Evolutionary conservation across 768 basidiomycete genomes (phyloP), one percentile per base, ranked within the genome.

Genomic region (Galerina sulciceps): DNA sequence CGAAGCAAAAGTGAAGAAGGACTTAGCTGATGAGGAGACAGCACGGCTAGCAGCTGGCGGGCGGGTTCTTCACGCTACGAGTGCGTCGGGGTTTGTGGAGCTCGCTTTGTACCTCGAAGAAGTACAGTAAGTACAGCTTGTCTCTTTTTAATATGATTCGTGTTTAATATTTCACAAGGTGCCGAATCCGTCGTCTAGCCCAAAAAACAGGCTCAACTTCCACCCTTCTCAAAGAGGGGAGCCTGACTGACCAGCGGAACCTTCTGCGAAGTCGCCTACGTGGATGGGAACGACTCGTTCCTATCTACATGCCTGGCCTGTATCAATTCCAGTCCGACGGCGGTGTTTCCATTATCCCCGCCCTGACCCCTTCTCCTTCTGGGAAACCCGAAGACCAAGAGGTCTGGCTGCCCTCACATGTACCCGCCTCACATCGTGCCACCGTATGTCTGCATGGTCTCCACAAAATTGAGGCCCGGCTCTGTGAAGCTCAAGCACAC

Each of bases 31-130:
- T 1, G 55, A 44, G 11, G 60, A 61, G 50, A 20, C 3, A 10
- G 6, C 10, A 10, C 9, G 20, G n/a, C 18, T 61, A 1, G 20
- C 23, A n/a, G 35, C 14, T 6, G 60, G 60, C 4, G 55, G 58
- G 1, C 22, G 35, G 8, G 8, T 54, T 10, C 38, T 59, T 37
- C 59, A 67, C 50, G 22, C 36, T 13, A 60, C 50, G 13, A 64
- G 48, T 31, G 53, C 62, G 5, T 36, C 53, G 9, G 43, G 17
- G 9, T 67, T 67, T 37, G n/a, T 67, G 13, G 22, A 38, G 20
- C 11, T 67, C 13, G 65, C 48, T 6, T 36, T 67, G 23, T 62
- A 66, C 6, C n/a, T 67, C 6, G 62, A 67, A 43, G 62, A 65
- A 17, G 17, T 46, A 11, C 65, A 64, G 66, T 67, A 62, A 15